Evolutionary conservation across 805 yeast species (phyloP), one percentile per base, ranked within the genome.

Genomic region (Ogataea trehaloabstinens): DNA sequence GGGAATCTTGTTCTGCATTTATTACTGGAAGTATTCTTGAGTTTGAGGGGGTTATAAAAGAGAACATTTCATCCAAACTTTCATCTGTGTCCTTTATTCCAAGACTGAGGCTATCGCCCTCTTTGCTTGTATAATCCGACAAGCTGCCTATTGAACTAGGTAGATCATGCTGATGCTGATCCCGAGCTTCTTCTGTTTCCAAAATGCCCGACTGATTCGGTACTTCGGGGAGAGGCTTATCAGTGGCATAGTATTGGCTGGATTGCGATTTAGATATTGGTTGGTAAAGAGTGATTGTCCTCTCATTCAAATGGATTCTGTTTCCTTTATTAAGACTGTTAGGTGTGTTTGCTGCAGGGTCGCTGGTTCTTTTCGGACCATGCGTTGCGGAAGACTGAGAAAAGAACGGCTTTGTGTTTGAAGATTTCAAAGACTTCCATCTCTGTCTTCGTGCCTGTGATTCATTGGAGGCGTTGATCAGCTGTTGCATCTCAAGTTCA

Each of bases 211-310:
- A 16, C n/a, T 32, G 37, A 6, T 33, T 29, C 21, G 30, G 37
- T 34, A 31, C 29, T 35, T 22, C 6, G 32, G 24, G 27, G 37
- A 37, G 27, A 6, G 35, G 35, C 16, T 32, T 32, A 32, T 32
- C 35, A 30, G 21, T 21, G 27, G 22, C 16, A 28, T 4, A 28
- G 31, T 8, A 30, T 18, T 11, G 13, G 24, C 35, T 16, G 21
- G 21, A 20, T 33, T 28, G 24, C 8, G 17, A 10, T 18, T 30
- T 30, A 24, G 52, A 40, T 0, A 49, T 38, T 10, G 58, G 51
- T 6, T 47, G 49, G 45, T 51, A 63, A 19, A 63, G 38, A 2
- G 66, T 63, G 34, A 60, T 59, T 7, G 67, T 63, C 28, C 51
- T 51, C 24, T 56, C 51, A 13, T 46, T 45, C 4, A 44, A 31